phyloP scores from a whole-genome alignment of 1,284 basidiomycete species.

The Clitocybe nebularis region DNA sequence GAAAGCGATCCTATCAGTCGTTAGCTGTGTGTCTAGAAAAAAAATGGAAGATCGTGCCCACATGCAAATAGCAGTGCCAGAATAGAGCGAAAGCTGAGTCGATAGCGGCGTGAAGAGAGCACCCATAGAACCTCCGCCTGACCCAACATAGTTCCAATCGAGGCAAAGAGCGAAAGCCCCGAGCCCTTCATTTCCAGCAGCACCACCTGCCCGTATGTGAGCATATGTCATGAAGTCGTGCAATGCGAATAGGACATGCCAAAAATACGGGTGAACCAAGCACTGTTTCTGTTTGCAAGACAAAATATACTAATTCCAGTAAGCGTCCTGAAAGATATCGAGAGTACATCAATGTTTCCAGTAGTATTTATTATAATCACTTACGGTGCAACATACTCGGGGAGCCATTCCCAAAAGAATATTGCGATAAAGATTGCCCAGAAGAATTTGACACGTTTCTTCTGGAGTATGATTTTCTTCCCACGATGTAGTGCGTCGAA shows the following conservation, averaged over 20 bases:
- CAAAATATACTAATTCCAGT: conserved; percentile 59
- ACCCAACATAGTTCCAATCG: conserved; percentile 59
- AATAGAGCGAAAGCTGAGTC: conserved; percentile 37
- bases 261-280: conserved; percentile 58
- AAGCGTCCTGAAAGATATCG: conserved; percentile 30
- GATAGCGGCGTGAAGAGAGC: conserved; percentile 42
- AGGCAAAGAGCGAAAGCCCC: conserved; percentile 51
- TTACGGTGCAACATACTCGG: conserved; percentile 31
- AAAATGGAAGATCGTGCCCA: conserved; percentile 17
- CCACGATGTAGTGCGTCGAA: conserved; percentile 54
- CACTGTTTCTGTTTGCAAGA: conserved; percentile 45
- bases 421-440: conserved; percentile 51
- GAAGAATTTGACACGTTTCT: conserved; percentile 55
- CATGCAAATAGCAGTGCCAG: conserved; percentile 37
- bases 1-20: conserved; percentile 29
- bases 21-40: not conserved
- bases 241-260: conserved; percentile 24
- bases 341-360: not conserved
- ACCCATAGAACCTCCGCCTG: conserved; percentile 36
- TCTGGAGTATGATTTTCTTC: conserved; percentile 41
- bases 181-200: conserved; percentile 43
- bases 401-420: conserved; percentile 49
- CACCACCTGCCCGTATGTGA: conserved; percentile 29
- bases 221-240: conserved; percentile 5
- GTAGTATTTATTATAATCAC: conserved; percentile 1